Evolutionary conservation across 2,329 filamentous ascomycete genomes (phyloP), one percentile per base, ranked within the genome.

Genomic region (Dothistroma pini): DNA sequence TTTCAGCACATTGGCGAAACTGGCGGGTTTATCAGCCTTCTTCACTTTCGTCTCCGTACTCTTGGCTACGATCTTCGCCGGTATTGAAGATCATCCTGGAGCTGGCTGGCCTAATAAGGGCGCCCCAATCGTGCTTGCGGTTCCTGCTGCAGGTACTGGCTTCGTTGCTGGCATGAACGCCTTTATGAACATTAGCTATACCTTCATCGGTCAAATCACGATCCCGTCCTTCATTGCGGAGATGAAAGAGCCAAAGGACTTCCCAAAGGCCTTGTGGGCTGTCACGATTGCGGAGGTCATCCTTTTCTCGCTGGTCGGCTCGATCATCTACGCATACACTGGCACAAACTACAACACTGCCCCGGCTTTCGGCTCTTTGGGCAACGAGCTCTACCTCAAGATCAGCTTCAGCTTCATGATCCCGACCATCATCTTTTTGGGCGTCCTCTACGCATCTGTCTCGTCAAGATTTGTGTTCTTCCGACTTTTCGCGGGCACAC

Each of bases 181-280:
- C 0, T 96, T 96, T 76, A 83, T 97, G 74, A 97, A 97, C 77
- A 97, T 97, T 72, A 91, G 88, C 77, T 97, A 96, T 75, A 96
- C 93, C 0, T 96, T 97, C 73, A 96, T 97, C 68, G 93, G 93
- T 0, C 93, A 97, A 74, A 96, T 96, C 70, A 96, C 93, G 0
- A 82, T 97, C 14, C 93, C 93, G 0, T 93, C 89, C 68, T 97
- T 97, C 79, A 97, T 97, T 66, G 92, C 93, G 3, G 93, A 97
- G 76, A 97, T 97, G 93, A 89, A 83, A 72, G 80, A 86, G 52
- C 85, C 83, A 1, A 86, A 84, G 60, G 93, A 97, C 68, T 97
- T 97, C 72, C 91, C 91, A 69, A 97, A 97, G 77, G 91, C 93
- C 1, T 84, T 97, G 1, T 96, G 91, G 86, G 89, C 88, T 1